Evolutionary conservation across 257 asterid species (phyloP), one percentile per base, ranked within the genome.

Genomic region (Solanum chmielewskii): DNA sequence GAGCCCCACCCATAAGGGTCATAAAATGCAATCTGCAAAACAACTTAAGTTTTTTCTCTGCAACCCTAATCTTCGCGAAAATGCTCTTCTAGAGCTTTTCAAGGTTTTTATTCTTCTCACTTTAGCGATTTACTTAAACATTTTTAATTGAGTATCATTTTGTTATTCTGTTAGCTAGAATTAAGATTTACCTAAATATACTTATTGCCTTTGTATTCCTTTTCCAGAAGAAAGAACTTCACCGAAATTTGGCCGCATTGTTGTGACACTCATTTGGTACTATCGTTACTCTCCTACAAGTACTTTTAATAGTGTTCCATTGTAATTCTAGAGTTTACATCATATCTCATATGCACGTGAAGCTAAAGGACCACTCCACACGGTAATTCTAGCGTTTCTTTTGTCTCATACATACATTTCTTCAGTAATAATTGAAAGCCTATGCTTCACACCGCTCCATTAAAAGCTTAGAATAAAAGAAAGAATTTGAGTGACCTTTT

Each of bases 21-120:
- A 94, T 66, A 92, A 92, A 77, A 90, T 94, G 94, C 96, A 93
- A 90, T 91, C 96, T 31, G 94, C 94, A 41, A 85, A 71, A 29
- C 80, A 86, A 64, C 86, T 84, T 37, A 87, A 85, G 74, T 76
- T 89, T 59, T 86, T 89, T 84, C 91, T 91, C 52, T 52, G 11
- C 77, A 78, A 84, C 41, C 44, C 47, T 14, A 42, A 88, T 29
- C 90, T 11, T 44, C 88, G 89, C 5, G 91, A 76, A 82, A 74
- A 85, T 23, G 89, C 92, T 52, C 86, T 91, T 42, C 69, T 47
- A 37, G 49, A 89, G 77, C 90, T 89, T 74, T 64, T 73, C 20
- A 39, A 20, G 91, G 90, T 89, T 45, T 33, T 47, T 47, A 52
- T 71, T 44, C 15, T 23, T 76, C 33, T 41, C 35, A 21, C 21